phyloP scores from a whole-genome alignment of 345 rosid genomes.

The Sisymbrium altissimum region DNA sequence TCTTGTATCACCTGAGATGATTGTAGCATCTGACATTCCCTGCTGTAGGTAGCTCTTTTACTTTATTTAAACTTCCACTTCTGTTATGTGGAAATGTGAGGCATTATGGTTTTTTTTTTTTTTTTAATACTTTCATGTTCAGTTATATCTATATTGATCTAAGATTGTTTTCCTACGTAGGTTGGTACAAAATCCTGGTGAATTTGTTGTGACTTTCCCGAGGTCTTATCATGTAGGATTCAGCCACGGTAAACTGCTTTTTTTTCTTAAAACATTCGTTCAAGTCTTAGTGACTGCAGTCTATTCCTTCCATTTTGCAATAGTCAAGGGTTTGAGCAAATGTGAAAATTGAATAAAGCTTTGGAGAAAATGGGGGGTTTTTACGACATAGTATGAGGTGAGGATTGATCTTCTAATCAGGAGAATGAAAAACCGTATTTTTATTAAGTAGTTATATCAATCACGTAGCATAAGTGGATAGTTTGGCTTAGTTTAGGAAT shows the following conservation, averaged over 20 bases:
- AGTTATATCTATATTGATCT: conserved; percentile 20
- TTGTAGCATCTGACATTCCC: conserved; percentile 84
- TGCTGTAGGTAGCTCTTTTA: conserved; percentile 79
- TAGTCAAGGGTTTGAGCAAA: conserved; percentile 11
- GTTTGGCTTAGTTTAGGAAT: conserved; percentile 10
- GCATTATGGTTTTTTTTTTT: conserved; percentile 13
- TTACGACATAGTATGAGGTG: conserved; percentile 16
- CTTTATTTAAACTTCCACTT: not conserved
- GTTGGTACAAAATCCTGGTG: conserved; percentile 97
- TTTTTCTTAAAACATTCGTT: conserved; percentile 25
- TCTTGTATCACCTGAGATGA: conserved; percentile 82
- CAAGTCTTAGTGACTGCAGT: conserved; percentile 19
- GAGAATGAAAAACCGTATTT: not conserved
- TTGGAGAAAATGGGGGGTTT: conserved; percentile 12
- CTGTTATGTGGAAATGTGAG: conserved; percentile 7
- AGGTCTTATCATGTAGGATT: conserved; percentile 99
- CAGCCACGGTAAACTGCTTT: conserved; percentile 92
- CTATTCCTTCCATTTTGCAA: conserved; percentile 14
- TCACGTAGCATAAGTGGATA: not conserved
- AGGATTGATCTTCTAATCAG: conserved; percentile 17
- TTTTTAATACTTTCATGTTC: conserved; percentile 18
- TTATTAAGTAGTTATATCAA: not conserved
- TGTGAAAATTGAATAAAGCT: not conserved
- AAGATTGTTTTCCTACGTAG: conserved; percentile 43
- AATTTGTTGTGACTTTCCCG: conserved; percentile 99